Base-by-base conservation (phyloP, 306 rosid genomes). In the Psophocarpus tetragonolobus region DNA sequence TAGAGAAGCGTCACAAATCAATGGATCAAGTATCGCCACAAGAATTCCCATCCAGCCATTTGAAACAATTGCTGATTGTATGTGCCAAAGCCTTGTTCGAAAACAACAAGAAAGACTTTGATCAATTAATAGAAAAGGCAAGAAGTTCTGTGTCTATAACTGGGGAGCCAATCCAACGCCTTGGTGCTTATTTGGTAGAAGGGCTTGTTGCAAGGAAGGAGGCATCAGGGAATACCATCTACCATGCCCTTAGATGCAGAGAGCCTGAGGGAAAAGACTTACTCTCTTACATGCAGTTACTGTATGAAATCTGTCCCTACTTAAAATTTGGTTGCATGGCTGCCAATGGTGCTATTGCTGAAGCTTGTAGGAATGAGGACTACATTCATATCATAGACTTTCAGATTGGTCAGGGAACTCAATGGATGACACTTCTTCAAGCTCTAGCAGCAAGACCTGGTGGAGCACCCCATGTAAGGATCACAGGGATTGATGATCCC, bases 281-380 rank as follows among this genome's bases (percentile, higher is more conserved):
- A 73, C 90, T 93, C 27, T 89, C 95, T 4, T 90, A 90, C 75
- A 91, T 93, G 95, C 95, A 87, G 14, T 74, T 86, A 26, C 81
- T 93, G 26, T 91, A 85, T 58, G 98, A 93, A 78, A 88, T 91
- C 68, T 93, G 97, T 77, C 98, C 98, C 4, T 93, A 90, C 82
- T 87, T 91, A 41, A 93, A 93, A 80, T 91, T 93, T 23, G 97
- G 97, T 80, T 93, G 91, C 88, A 91, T 93, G 98, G 98, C 97
- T 74, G 98, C 97, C 32, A 93, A 93, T 33, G 97, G 97, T 8
- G 97, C 97, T 23, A 93, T 93, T 71, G 97, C 97, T 21, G 95
- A 91, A 68, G 98, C 97, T n/a, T 93, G 95, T 84, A 83, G 88
- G 84, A 86, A 85, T 20, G 97, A 88, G 85, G 91, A 93, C 27